Percentiles rank a stretch among this genome's conserved stretches.
Evolutionary conservation across 345 rosid species (phyloP).

Genomic region (Erucastrum elatum): DNA sequence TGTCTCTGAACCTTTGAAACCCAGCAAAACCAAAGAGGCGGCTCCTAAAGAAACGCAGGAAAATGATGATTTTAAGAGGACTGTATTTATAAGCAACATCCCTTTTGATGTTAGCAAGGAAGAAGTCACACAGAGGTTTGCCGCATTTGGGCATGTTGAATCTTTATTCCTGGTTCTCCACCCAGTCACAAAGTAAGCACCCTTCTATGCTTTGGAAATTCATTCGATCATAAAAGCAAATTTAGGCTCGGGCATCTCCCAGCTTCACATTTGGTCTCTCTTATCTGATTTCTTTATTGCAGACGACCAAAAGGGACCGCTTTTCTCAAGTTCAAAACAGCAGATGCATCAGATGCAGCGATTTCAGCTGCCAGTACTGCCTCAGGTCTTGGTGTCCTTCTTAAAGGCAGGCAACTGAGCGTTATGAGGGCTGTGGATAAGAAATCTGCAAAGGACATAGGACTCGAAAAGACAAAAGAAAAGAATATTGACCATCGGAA

Average conservation of each 20-base stretch:
- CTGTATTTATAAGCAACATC: conserved; percentile 78
- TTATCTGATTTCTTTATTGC: conserved; percentile 36
- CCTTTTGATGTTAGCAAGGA: conserved; percentile 71
- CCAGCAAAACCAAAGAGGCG: conserved; percentile 43
- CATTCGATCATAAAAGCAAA: neutral
- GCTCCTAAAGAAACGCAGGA: conserved; percentile 41
- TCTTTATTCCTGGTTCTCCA: conserved; percentile 80
- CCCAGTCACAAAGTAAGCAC: conserved; percentile 74
- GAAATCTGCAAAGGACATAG: conserved; percentile 75
- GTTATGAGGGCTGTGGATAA: conserved; percentile 81
- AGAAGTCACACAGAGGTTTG: conserved; percentile 77
- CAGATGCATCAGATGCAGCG: conserved; percentile 72
- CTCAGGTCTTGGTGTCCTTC: conserved; percentile 71
- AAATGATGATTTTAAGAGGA: conserved; percentile 68
- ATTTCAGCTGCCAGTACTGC: conserved; percentile 63
- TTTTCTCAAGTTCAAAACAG: conserved; percentile 77
- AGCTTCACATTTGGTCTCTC: neutral
- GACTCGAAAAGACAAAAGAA: conserved; percentile 63
- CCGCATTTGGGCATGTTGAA: conserved; percentile 72
- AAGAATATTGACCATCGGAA: conserved; percentile 76
- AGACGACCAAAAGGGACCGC: conserved; percentile 93
- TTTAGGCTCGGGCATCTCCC: neutral
- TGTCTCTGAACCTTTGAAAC: conserved; percentile 40
- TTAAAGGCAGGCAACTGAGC: conserved; percentile 75
- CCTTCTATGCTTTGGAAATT: neutral